Evolutionary conservation across 805 yeast genomes (phyloP), one percentile per base, ranked within the genome.

Genomic region (Grigorovia transvaalensis): DNA sequence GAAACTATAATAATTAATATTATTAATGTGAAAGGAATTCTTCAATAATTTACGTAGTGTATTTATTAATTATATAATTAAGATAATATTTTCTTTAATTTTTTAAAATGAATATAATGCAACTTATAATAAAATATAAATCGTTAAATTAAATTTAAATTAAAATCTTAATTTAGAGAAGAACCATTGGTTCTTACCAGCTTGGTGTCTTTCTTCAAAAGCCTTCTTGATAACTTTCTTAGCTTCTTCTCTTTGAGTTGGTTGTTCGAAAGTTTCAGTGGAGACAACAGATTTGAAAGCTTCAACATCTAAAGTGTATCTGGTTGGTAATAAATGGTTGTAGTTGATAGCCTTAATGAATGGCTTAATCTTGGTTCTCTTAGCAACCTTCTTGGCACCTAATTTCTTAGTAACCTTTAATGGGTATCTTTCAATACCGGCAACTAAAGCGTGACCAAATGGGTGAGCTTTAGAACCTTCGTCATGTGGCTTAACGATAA

Each of bases 131-230:
- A 15, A 38, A 38, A 38, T 38, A 38, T 38, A 38, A 38, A 38
- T 38, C 17, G 18, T 44, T 23, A 40, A 49, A 33, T 27, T 43
- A 44, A 44, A 50, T 51, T 51, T 51, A 53, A 58, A 61, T 82
- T 86, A 88, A 80, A 88, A 88, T 79, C 85, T 83, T 74, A 88
- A 85, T 81, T 93, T 93, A 77, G 96, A 84, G 90, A 93, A 93
- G 84, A 93, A 93, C 99, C 99, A 93, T 81, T 89, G 90, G 90
- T 91, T 91, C 86, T 93, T 89, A 76, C 99, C 99, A 73, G 96
- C 88, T 77, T 87, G 95, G 83, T 91, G 96, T 84, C 89, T 88
- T 81, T 91, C 96, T 81, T 93, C 99, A 73, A 93, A 91, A 74
- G 96, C 96, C 84, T 90, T 87, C 88, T 88, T 93, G 76, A 93